phyloP scores from a whole-genome alignment of 805 yeast genomes.

The Vanderwaltozyma yarrowii region DNA sequence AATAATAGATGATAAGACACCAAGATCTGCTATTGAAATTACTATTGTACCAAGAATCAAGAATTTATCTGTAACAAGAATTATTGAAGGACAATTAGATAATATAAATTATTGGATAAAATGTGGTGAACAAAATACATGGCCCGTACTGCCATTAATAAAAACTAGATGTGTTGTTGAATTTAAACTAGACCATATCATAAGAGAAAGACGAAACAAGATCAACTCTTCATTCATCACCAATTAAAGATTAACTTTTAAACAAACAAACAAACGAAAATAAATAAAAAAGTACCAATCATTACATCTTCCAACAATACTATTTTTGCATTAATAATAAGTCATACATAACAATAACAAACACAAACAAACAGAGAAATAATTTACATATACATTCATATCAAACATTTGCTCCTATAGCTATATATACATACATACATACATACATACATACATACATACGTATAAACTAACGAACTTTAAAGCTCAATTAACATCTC shows the following conservation, averaged over 20 bases:
- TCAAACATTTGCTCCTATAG: too few species aligned
- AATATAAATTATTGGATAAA: slow-evolving; percentile 83
- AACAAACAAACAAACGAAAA: too few species aligned
- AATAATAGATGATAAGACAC: slow-evolving; percentile 81
- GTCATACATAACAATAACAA: too few species aligned
- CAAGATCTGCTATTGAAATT: slow-evolving; percentile 69
- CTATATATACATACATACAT: too few species aligned
- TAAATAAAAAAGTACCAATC: too few species aligned
- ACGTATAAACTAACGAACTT: too few species aligned
- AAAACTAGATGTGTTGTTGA: slow-evolving; percentile 88
- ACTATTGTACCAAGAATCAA: slow-evolving; percentile 83
- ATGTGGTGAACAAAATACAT: slow-evolving; percentile 85
- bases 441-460: too few species aligned
- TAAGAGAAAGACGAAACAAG: slow-evolving; percentile 32
- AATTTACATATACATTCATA: too few species aligned
- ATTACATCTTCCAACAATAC: too few species aligned
- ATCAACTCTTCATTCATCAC: slow-evolving; percentile 1
- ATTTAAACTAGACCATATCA: slow-evolving; percentile 68
- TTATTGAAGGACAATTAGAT: slow-evolving; percentile 67
- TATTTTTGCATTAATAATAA: too few species aligned
- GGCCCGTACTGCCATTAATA: slow-evolving; percentile 81
- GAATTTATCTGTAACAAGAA: slow-evolving; percentile 60
- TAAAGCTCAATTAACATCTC: too few species aligned
- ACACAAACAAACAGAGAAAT: too few species aligned
- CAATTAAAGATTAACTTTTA: background rate